Base-by-base conservation (phyloP, 2,329 filamentous ascomycete species). In the Setomelanomma holmii region DNA sequence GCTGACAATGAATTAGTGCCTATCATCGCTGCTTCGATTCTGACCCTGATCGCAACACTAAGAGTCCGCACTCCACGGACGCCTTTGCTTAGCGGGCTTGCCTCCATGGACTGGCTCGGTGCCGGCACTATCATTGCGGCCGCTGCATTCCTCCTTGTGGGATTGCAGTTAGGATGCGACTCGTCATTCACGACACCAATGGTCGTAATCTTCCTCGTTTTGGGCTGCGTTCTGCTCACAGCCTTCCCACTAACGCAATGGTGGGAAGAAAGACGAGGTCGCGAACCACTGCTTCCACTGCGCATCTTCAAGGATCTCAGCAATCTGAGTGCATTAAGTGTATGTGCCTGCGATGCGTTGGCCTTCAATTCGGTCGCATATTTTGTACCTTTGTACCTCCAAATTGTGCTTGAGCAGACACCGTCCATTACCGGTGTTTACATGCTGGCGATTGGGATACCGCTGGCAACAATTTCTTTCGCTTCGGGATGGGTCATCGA, bases 311-410 rank as follows among this genome's bases (percentile, higher is more conserved):
- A 72, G 2, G 76, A 80, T 22, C 60, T 75, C 11, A 84, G 84
- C 4, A 87, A 85, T 46, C 69, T 84, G 10, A 85, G 85, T 1
- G 78, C 80, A 3, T 77, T 89, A 7, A 67, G 75, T 1, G 78
- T 82, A 1, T 76, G 74, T 14, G 80, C 80, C 53, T 74, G 74
- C 17, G 79, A 84, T 58, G 76, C 77, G 4, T 77, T 86, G 63
- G 82, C 85, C 27, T 89, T 88, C 70, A 87, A 89, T 49, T 86
- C 82, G 0, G 79, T 82, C 1, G 83, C 85, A 33, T 92, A 90
- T 71, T 92, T 89, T 61, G 76, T 92, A 1, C 89, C 89, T 0
- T 79, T 91, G 0, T 91, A 89, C 73, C 89, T 90, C 53, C 89
- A 93, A 69, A 81, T 86, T 10, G 86, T 88, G 0, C 81, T 86